phyloP scores from a whole-genome alignment of 2,329 filamentous ascomycete genomes.

The Calonectria montana region DNA sequence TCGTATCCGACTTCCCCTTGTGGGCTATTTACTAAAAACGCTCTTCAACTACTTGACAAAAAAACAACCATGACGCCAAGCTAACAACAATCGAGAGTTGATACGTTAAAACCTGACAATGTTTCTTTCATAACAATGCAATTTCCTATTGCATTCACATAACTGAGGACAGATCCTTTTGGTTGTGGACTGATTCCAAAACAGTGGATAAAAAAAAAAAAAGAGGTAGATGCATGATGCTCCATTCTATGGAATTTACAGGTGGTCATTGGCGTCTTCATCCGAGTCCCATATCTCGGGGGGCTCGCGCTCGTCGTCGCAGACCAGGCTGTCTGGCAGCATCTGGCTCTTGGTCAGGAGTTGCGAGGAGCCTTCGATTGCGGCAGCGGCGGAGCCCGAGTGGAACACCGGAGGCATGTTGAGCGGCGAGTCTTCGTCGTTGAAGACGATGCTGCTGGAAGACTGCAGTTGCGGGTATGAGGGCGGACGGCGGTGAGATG shows the following conservation, averaged over 20 bases:
- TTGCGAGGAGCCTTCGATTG: slow-evolving; percentile 52
- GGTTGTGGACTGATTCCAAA: not conserved
- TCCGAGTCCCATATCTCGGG: slow-evolving; percentile 54
- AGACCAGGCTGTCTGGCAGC: slow-evolving; percentile 59
- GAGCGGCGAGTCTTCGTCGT: slow-evolving; percentile 39
- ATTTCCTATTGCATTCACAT: not conserved
- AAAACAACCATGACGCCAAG: slow-evolving; percentile 9
- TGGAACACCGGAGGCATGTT: slow-evolving; percentile 14
- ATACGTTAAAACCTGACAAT: not conserved
- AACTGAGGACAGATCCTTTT: not conserved
- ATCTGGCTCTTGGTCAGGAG: slow-evolving; percentile 64
- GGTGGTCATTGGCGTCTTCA: slow-evolving; percentile 37
- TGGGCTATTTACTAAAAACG: not conserved
- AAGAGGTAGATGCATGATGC: not conserved
- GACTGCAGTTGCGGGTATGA: slow-evolving; percentile 29
- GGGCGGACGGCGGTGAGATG: slow-evolving; percentile 15
- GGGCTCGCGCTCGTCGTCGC: slow-evolving; percentile 48
- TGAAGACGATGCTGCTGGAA: slow-evolving; percentile 43
- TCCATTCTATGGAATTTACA: slow-evolving; percentile 24
- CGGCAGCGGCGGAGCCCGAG: slow-evolving; percentile 21
- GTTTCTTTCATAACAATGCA: not conserved
- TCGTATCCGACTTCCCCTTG: not conserved
- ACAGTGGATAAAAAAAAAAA: not conserved
- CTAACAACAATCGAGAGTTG: not conserved
- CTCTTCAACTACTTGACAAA: not conserved